These are phyloP conservation scores for Fusarium nisikadoi DNA, from an alignment of 2,329 filamentous ascomycete genomes.

Conservation along the genomic window DNA sequence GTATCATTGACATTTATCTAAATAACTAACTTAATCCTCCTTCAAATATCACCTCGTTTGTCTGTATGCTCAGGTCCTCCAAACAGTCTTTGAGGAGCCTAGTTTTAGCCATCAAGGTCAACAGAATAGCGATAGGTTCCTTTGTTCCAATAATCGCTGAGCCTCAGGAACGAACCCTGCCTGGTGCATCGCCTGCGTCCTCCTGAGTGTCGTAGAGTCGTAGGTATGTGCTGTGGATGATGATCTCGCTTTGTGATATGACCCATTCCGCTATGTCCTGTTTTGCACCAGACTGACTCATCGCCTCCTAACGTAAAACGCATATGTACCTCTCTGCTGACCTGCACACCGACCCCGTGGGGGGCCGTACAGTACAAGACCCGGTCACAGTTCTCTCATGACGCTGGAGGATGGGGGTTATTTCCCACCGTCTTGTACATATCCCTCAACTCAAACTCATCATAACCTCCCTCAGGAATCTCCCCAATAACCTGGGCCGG, in stretches of 20 bases:
- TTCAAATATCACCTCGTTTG: neutral
- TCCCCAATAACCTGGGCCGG: slow-evolving; percentile 85
- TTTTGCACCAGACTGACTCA: no score
- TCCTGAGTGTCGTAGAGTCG: no score
- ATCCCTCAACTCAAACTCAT: slow-evolving; percentile 72
- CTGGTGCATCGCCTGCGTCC: no score
- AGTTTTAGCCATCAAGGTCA: neutral
- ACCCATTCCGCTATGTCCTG: neutral
- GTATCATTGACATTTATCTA: slow-evolving; percentile 35
- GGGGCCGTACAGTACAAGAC: neutral
- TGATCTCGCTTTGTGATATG: neutral
- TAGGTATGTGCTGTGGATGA: neutral
- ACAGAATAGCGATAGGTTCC: neutral
- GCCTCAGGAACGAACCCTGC: neutral
- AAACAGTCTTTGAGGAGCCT: neutral
- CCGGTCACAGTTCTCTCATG: slow-evolving; percentile 29
- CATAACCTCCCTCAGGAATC: slow-evolving; percentile 75
- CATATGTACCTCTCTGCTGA: neutral
- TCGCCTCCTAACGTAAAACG: neutral
- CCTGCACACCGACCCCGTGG: neutral
- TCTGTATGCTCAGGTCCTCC: neutral
- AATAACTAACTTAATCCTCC: neutral
- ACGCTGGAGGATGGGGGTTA: slow-evolving; percentile 53
- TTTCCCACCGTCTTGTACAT: slow-evolving; percentile 73
- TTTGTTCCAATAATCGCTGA: neutral